Conservation (phyloP, 208 protist genomes). For the Trichomonas vaginalis region DNA sequence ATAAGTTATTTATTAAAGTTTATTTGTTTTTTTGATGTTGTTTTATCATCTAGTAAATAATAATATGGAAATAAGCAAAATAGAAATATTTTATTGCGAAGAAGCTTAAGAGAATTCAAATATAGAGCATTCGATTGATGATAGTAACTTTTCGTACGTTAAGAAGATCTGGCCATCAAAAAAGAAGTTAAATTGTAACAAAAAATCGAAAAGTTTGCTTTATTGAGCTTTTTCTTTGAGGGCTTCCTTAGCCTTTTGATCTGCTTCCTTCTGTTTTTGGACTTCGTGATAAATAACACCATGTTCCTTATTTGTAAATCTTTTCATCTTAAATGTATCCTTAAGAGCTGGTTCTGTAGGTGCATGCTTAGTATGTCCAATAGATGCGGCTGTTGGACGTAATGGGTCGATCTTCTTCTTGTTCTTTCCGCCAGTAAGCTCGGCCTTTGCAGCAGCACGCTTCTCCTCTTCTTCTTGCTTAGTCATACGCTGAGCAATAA, state of each 20-base stretch:
- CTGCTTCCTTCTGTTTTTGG: not conserved
- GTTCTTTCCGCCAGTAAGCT: not conserved
- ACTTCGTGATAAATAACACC: not conserved
- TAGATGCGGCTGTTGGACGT: not conserved
- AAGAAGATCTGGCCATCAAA: too few species aligned
- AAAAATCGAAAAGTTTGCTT: not conserved
- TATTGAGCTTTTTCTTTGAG: not conserved
- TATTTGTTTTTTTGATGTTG: too few species aligned
- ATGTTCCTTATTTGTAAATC: not conserved
- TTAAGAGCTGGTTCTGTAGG: not conserved
- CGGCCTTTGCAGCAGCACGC: too few species aligned
- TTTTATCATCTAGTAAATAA: too few species aligned
- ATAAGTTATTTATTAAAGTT: too few species aligned
- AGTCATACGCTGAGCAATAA: not conserved
- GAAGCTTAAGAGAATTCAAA: too few species aligned
- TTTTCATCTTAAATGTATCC: conserved; percentile 14
- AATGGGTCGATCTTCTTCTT: not conserved
- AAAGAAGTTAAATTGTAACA: not conserved
- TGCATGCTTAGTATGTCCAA: not conserved
- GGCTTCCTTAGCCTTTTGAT: not conserved
- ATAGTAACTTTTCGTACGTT: too few species aligned
- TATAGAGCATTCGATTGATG: too few species aligned
- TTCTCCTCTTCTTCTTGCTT: not conserved
- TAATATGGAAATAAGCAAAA: too few species aligned
- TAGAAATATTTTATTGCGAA: too few species aligned